phyloP scores from a whole-genome alignment of 2,329 filamentous ascomycete genomes.

The Colletotrichum tabaci region DNA sequence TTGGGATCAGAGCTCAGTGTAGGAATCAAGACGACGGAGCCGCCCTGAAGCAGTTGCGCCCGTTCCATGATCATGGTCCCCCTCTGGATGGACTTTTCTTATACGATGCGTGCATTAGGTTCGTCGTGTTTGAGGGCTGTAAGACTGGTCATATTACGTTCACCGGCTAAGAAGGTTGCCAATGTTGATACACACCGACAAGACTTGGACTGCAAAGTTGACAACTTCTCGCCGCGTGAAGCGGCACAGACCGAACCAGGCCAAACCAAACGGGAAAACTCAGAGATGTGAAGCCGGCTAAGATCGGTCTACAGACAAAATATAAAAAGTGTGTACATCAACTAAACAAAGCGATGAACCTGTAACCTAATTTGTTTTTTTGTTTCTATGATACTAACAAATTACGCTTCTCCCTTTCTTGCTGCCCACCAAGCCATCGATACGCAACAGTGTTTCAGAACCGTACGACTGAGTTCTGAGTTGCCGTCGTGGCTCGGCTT shows the following conservation, averaged over 20 bases:
- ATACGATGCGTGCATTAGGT: slow-evolving; percentile 2
- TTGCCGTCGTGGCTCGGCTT: not conserved
- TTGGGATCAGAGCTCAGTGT: slow-evolving; percentile 45
- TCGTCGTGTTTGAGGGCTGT: slow-evolving; percentile 4
- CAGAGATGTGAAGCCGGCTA: not conserved
- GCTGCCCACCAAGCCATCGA: no score
- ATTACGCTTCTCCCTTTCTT: no score
- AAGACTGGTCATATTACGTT: not conserved
- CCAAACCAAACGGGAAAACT: not conserved
- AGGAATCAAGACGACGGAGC: slow-evolving; percentile 45
- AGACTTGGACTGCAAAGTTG: not conserved
- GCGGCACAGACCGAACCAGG: not conserved
- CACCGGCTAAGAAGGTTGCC: not conserved
- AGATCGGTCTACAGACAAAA: no score
- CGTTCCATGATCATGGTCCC: slow-evolving; percentile 16
- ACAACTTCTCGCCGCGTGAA: not conserved
- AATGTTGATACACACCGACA: not conserved
- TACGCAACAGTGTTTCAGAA: not conserved
- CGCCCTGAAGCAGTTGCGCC: slow-evolving; percentile 25
- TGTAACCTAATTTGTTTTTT: no score
- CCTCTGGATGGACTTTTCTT: not conserved
- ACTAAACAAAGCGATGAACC: no score
- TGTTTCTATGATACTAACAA: no score
- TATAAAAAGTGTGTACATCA: not conserved
- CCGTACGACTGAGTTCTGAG: not conserved